Percentiles rank a stretch among this genome's conserved stretches.
Conservation (phyloP, 2,329 filamentous ascomycete species). For the Botrytis squamosa region DNA sequence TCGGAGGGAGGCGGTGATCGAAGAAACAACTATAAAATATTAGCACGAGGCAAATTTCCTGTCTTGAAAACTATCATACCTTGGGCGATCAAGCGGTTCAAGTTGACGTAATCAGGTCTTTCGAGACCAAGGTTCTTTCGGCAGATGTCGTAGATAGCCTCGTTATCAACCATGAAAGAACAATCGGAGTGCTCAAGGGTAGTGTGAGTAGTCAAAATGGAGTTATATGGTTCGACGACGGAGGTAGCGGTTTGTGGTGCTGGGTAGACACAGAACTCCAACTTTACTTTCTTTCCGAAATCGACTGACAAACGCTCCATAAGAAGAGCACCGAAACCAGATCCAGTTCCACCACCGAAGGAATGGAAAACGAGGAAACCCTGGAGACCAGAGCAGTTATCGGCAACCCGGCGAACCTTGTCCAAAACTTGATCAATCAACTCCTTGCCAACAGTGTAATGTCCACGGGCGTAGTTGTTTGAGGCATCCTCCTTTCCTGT, state of each 20-base stretch:
- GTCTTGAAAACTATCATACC: constrained; percentile 53
- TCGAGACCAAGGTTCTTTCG: constrained; percentile 62
- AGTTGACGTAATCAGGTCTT: constrained; percentile 61
- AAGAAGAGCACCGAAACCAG: constrained; percentile 63
- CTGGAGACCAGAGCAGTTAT: constrained; percentile 65
- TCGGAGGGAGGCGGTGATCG: constrained; percentile 62
- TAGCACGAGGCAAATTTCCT: constrained; percentile 40
- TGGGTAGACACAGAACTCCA: constrained; percentile 66
- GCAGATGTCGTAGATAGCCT: constrained; percentile 68
- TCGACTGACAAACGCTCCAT: constrained; percentile 63
- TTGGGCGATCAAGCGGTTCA: constrained; percentile 70
- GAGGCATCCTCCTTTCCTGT: constrained; percentile 69
- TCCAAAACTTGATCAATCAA: constrained; percentile 63
- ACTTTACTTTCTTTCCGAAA: constrained; percentile 67
- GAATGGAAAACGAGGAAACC: constrained; percentile 69
- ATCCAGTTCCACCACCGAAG: constrained; percentile 66
- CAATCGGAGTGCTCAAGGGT: constrained; percentile 68
- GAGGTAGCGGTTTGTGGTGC: constrained; percentile 62
- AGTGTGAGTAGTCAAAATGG: constrained; percentile 54
- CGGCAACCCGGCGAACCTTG: constrained; percentile 62
- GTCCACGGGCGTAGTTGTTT: constrained; percentile 68
- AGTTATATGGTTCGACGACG: constrained; percentile 67
- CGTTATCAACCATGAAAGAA: constrained; percentile 67
- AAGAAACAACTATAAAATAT: constrained; percentile 68
- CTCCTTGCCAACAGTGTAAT: constrained; percentile 69